These are phyloP conservation scores for Pichia terricola DNA, from an alignment of 1,139 yeast species.

Conservation along the genomic window DNA sequence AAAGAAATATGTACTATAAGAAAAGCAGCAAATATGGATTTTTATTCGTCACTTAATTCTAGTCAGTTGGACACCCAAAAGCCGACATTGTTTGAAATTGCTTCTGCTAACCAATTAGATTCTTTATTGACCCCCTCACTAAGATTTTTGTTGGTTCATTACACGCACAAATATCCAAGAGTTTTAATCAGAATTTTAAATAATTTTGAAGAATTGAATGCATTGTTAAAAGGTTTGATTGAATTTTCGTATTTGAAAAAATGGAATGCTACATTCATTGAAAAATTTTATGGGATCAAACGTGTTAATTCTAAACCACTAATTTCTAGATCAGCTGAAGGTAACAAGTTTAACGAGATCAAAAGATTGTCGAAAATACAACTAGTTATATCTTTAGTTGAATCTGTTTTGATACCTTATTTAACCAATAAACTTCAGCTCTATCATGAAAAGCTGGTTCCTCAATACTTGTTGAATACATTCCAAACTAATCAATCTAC, in stretches of 20 bases:
- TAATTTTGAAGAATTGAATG: slow-evolving; percentile 67
- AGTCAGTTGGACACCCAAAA: slow-evolving; percentile 62
- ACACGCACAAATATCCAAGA: slow-evolving; percentile 72
- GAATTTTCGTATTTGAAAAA: slow-evolving; percentile 64
- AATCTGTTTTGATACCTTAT: slow-evolving; percentile 61
- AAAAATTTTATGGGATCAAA: slow-evolving; percentile 84
- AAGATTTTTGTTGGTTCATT: slow-evolving; percentile 70
- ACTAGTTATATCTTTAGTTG: slow-evolving; percentile 47
- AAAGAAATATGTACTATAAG: too few species aligned
- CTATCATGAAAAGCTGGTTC: slow-evolving; percentile 54
- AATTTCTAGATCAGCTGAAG: slow-evolving; percentile 1
- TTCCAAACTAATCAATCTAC: not conserved
- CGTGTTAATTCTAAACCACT: slow-evolving; percentile 34
- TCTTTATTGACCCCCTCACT: slow-evolving; percentile 73
- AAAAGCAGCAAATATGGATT: slow-evolving; percentile 45
- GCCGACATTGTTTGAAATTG: slow-evolving; percentile 76
- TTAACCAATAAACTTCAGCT: slow-evolving; percentile 59
- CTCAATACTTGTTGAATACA: slow-evolving; percentile 43
- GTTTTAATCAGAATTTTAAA: slow-evolving; percentile 54
- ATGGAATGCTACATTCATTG: slow-evolving; percentile 86
- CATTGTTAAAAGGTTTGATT: slow-evolving; percentile 50
- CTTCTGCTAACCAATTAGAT: slow-evolving; percentile 75
- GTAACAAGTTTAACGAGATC: slow-evolving; percentile 33
- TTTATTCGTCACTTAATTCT: slow-evolving; percentile 72
- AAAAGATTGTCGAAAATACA: slow-evolving; percentile 49